These are phyloP conservation scores for Stentor coeruleus DNA, from an alignment of 73 alveolate genomes.

Conservation along the genomic window DNA sequence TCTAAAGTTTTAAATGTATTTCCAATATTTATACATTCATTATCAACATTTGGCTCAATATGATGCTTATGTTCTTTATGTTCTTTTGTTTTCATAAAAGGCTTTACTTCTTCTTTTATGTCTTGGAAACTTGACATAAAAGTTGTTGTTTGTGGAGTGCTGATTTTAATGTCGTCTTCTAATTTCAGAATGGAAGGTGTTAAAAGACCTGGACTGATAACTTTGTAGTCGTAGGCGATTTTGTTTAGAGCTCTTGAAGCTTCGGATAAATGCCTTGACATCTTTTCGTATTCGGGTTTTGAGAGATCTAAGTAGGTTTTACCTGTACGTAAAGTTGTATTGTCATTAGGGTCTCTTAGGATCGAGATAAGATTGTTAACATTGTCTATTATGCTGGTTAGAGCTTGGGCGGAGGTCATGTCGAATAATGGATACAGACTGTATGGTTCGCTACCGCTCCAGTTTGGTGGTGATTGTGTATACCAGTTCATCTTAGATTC, in stretches of 20 bases:
- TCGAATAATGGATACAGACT: not conserved
- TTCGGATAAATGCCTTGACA: not conserved
- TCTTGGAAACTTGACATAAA: not conserved
- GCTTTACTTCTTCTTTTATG: not conserved
- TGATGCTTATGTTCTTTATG: not conserved
- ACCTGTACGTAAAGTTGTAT: not conserved
- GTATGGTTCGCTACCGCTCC: slow-evolving; percentile 18
- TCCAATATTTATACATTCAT: not conserved
- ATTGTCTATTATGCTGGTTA: not conserved
- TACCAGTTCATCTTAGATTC: slow-evolving; percentile 26
- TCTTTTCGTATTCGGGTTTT: not conserved
- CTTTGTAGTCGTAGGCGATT: not conserved
- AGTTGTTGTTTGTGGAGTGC: not conserved
- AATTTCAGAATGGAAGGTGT: not conserved
- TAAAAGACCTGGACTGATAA: not conserved
- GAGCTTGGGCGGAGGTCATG: slow-evolving; percentile 1
- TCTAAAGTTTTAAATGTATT: not conserved
- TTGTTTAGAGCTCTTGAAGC: not conserved
- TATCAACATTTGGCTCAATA: not conserved
- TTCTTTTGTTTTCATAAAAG: not conserved
- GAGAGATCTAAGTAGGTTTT: not conserved
- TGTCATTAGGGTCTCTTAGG: slow-evolving; percentile 2
- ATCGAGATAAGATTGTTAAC: not conserved
- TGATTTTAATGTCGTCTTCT: not conserved
- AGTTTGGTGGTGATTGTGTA: slow-evolving; percentile 11